Base-by-base conservation (phyloP, 192 early-diverging fungal genomes). In the Backusella luteola region DNA sequence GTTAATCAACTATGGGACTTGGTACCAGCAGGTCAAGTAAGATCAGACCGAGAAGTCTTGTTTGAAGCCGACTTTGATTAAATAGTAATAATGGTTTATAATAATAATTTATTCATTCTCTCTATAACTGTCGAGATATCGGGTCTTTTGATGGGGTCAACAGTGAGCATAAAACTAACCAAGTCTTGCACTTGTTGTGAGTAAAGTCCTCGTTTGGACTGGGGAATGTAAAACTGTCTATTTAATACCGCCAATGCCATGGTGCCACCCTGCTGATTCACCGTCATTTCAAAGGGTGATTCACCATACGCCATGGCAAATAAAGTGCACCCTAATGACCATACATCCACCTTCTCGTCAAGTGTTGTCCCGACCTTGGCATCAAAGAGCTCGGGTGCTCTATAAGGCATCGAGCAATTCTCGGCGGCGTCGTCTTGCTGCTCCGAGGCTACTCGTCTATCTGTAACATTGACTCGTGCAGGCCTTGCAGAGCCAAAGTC, bases 301-400 rank as follows among this genome's bases (percentile, higher is more conserved):
- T 83, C 76, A 1, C 86, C 86, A 73, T 85, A 92, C 5, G 91
- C 91, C 80, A 92, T 86, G 1, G 91, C 89, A 77, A 89, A 94
- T 42, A 92, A 70, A 1, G 89, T 87, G 71, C 91, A 92, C 7
- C 93, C 93, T 2, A 94, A 83, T 84, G 86, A 85, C 93, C 93
- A 94, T n/a, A 94, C 85, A 76, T 94, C 93, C 32, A 91, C 89
- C 56, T 90, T 87, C 69, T 91, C 89, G 71, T 92, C 89, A 29
- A 94, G 63, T 6, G 68, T 77, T 1, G 83, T 74, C 4, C 82
- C 89, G 0, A 86, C 84, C 70, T 90, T 89, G 32, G 92, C 91
- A 79, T 94, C 91, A 77, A 92, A 94, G 23, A 94, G 84, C 74
- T 94, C 93, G 3, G 93, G 93, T 15, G 93, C 91, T 14, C 93